Conservation (phyloP, 257 asterid genomes). For the Buddleja alternifolia region DNA sequence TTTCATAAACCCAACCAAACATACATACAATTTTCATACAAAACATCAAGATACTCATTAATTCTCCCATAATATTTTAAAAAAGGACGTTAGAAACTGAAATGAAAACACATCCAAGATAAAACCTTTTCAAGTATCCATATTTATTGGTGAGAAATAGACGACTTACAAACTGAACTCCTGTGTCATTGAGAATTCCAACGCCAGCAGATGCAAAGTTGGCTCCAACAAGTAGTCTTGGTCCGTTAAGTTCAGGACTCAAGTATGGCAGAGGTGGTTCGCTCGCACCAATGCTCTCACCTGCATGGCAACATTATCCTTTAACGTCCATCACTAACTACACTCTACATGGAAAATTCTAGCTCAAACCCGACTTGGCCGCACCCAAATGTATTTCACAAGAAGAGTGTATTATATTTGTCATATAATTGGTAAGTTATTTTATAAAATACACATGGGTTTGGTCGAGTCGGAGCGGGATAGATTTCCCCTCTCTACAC, state of each 20-base stretch:
- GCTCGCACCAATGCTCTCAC: constrained; percentile 44
- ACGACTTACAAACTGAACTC: constrained; percentile 56
- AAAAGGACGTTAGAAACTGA: too few relatives aligned
- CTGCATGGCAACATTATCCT: constrained; percentile 30
- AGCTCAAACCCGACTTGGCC: not conserved
- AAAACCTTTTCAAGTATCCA: too few relatives aligned
- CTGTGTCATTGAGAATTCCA: constrained; percentile 69
- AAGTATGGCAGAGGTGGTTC: constrained; percentile 58
- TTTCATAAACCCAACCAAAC: too few relatives aligned
- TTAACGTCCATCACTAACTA: not conserved
- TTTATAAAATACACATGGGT: not conserved
- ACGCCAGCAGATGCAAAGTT: constrained; percentile 73
- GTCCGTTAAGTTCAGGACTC: constrained; percentile 44
- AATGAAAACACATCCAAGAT: not conserved
- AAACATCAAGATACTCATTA: too few relatives aligned
- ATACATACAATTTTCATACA: too few relatives aligned
- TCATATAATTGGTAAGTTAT: too few relatives aligned
- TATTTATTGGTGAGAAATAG: not conserved
- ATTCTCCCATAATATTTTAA: not conserved
- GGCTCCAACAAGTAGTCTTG: constrained; percentile 50
- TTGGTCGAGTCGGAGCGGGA: not conserved
- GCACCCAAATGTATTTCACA: too few relatives aligned
- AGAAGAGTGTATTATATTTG: too few relatives aligned
- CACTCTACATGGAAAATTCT: not conserved
- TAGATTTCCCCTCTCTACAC: too few relatives aligned